Evolutionary conservation across 495 filamentous ascomycete genomes (phyloP).

Genomic region (Aspergillus sclerotioniger): DNA sequence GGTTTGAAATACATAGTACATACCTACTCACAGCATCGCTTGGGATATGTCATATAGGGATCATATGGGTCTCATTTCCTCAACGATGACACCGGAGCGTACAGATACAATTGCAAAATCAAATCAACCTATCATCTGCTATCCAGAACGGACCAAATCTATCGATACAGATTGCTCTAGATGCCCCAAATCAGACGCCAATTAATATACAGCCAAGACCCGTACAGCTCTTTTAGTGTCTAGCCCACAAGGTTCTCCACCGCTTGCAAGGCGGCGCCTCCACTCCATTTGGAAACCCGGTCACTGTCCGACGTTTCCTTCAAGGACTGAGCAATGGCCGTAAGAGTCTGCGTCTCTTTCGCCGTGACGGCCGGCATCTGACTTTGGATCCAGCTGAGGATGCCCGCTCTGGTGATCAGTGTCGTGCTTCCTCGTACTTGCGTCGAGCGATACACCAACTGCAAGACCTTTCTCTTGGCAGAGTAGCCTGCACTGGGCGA

Average conservation of each 20-base stretch:
- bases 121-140: neutral
- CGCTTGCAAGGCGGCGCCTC: constrained; percentile 37
- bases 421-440: constrained; percentile 80
- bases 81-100: neutral
- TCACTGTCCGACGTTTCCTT: constrained; percentile 68
- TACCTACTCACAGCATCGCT: neutral
- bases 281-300: constrained; percentile 67
- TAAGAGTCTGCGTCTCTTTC: constrained; percentile 51
- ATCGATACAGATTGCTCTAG: neutral
- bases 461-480: constrained; percentile 65
- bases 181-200: neutral
- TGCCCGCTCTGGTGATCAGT: constrained; percentile 78
- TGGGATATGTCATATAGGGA: neutral
- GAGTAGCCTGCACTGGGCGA: constrained; percentile 60
- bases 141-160: neutral
- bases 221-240: neutral
- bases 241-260: constrained; percentile 30
- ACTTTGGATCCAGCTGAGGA: constrained; percentile 74
- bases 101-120: neutral
- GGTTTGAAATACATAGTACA: no score
- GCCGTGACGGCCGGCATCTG: constrained; percentile 43
- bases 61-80: neutral
- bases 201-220: neutral
- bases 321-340: constrained; percentile 58
- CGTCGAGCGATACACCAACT: constrained; percentile 69